A percentile compares a stretch with the other conserved stretches of the same genome.
phyloP scores from a whole-genome alignment of 768 basidiomycete species.

The Russula emetica region DNA sequence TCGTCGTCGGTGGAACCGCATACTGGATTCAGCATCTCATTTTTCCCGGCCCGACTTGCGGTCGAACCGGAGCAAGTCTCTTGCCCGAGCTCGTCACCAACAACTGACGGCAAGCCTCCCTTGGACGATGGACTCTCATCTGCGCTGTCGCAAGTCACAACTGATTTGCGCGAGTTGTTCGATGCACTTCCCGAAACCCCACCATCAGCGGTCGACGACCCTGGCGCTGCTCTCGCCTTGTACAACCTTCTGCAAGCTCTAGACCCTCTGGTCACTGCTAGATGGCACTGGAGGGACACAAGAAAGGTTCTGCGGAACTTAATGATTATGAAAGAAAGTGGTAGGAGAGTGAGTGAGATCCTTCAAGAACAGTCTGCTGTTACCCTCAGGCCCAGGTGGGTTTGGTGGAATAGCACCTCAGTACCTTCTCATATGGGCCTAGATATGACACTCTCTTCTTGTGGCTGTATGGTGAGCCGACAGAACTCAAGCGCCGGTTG shows the following conservation, averaged over 20 bases:
- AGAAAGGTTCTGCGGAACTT: constrained; percentile 83
- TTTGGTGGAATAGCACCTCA: background rate
- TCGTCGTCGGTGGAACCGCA: constrained; percentile 91
- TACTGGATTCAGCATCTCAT: constrained; percentile 98
- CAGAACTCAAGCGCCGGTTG: constrained; percentile 59
- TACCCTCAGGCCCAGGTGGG: constrained; percentile 48
- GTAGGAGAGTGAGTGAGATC: constrained; percentile 62
- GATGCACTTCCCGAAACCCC: constrained; percentile 54
- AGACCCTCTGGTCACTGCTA: constrained; percentile 65
- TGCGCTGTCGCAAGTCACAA: constrained; percentile 45
- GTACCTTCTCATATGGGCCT: constrained; percentile 12
- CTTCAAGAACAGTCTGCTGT: constrained; percentile 55
- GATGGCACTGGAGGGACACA: constrained; percentile 97
- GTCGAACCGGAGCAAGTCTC: constrained; percentile 28
- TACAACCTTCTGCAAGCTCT: constrained; percentile 61
- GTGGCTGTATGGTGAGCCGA: constrained; percentile 81
- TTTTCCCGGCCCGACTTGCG: constrained; percentile 72
- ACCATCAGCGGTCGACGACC: constrained; percentile 52
- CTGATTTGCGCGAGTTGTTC: constrained; percentile 48
- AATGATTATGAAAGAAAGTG: constrained; percentile 68
- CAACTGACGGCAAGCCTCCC: constrained; percentile 12
- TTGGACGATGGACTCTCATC: constrained; percentile 36
- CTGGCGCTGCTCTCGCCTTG: constrained; percentile 56
- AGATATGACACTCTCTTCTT: constrained; percentile 86
- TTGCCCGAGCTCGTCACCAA: constrained; percentile 1